These are phyloP conservation scores for Candolleomyces efflorescens DNA, from an alignment of 768 basidiomycete species.

Conservation along the genomic window DNA sequence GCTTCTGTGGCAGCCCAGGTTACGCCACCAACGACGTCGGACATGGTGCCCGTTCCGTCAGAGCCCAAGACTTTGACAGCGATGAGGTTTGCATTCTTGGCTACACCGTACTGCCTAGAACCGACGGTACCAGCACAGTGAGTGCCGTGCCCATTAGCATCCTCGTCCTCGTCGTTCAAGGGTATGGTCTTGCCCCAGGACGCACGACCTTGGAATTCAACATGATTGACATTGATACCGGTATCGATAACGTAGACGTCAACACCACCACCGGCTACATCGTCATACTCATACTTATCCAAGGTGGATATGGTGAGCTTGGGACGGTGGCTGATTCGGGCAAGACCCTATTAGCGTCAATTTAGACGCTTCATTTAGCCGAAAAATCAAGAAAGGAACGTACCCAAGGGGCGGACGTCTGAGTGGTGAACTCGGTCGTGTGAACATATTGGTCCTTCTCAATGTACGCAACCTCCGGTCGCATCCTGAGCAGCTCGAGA, in stretches of 20 bases:
- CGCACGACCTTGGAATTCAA: constrained; percentile 87
- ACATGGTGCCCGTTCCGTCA: constrained; percentile 92
- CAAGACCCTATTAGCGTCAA: constrained; percentile 67
- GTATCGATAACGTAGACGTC: constrained; percentile 88
- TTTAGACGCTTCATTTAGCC: constrained; percentile 8
- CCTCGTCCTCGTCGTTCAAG: constrained; percentile 73
- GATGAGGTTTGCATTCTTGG: constrained; percentile 84
- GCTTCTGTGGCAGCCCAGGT: constrained; percentile 65
- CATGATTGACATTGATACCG: constrained; percentile 82
- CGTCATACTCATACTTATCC: constrained; percentile 71
- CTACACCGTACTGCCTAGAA: constrained; percentile 88
- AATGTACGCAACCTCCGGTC: constrained; percentile 89
- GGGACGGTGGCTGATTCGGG: constrained; percentile 85
- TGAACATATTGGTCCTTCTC: constrained; percentile 92
- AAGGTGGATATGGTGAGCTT: constrained; percentile 56
- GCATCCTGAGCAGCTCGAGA: constrained; percentile 68
- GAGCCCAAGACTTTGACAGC: constrained; percentile 95
- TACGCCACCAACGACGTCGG: constrained; percentile 89
- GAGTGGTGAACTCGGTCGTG: constrained; percentile 48
- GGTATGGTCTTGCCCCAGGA: constrained; percentile 94
- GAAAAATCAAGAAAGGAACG: constrained; percentile 18
- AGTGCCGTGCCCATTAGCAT: constrained; percentile 96
- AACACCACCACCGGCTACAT: constrained; percentile 82
- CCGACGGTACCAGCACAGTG: constrained; percentile 97
- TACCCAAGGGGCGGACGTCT: constrained; percentile 83